Evolutionary conservation across 371 early-diverging fungal species (phyloP), one percentile per base, ranked within the genome.

Genomic region (Neoconidiobolus thromboides): DNA sequence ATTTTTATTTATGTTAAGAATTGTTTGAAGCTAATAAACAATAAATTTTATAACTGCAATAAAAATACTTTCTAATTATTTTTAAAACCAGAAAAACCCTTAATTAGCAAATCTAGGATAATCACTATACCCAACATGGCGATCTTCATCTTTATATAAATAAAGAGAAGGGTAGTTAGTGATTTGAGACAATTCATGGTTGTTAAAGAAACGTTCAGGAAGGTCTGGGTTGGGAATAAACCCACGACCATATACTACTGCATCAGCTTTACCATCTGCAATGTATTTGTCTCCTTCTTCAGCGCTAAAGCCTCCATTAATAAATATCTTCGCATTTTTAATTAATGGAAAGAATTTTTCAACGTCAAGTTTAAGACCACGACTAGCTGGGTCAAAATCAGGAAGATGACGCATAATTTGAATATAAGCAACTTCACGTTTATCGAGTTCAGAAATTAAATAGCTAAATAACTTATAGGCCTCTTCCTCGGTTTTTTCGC

Each of bases 241-340:
- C 0, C 43, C 52, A 4, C 67, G 40, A 5, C 63, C 67, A 44
- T 50, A 62, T 0, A 64, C 61, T 6, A 67, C 55, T n/a, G 64
- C 37, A 48, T 66, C 67, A 0, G 64, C 69, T 47, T 64, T 47
- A 6, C 55, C 63, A 1, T 43, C 26, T 39, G 53, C 41, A 43
- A 67, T 43, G 12, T 62, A 50, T 44, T 65, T 58, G 37, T 64
- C 61, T 0, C 65, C 63, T 38, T 78, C 73, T 6, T 76, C 73
- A 0, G 73, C 76, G 53, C 90, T 89, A 0, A 74, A 64, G 0
- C 93, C 93, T 0, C 74, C 81, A 6, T 81, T 74, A 2, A 67
- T 41, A 57, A 57, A 46, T 12, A 57, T 4, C 4, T 46, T 14
- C 26, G 58, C 12, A 14, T 43, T 43, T 36, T 57, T 57, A 14